phyloP scores from a whole-genome alignment of 2,329 filamentous ascomycete genomes.

The Arthrobotrys sphaeroides region DNA sequence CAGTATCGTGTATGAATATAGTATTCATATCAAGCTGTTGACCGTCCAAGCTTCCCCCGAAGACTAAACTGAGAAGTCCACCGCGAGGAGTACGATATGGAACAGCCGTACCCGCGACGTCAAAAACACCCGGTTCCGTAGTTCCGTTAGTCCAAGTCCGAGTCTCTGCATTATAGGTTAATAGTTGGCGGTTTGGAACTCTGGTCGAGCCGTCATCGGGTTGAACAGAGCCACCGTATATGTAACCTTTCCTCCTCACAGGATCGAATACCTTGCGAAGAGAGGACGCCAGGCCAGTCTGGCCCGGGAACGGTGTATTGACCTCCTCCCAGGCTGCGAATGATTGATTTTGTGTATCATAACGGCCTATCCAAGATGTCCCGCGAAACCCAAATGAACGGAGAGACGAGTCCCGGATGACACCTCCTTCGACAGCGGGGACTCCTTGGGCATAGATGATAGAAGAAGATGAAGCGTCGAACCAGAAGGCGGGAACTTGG shows the following conservation, averaged over 20 bases:
- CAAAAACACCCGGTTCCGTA: conserved; percentile 9
- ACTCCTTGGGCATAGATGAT: conserved; percentile 29
- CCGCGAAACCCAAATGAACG: conserved; percentile 10
- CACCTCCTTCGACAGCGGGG: conserved; percentile 18
- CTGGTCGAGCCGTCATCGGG: not conserved
- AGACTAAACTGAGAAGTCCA: not conserved
- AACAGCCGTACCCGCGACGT: not conserved
- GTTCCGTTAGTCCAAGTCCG: conserved; percentile 15
- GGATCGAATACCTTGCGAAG: conserved; percentile 14
- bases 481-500: conserved; percentile 23
- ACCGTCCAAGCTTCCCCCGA: conserved; percentile 14
- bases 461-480: not conserved
- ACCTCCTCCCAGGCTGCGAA: conserved; percentile 19
- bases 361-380: conserved; percentile 23
- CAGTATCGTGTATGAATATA: conserved; percentile 31
- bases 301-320: conserved; percentile 16
- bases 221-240: conserved; percentile 22
- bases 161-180: conserved; percentile 8
- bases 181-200: not conserved
- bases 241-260: conserved; percentile 17
- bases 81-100: conserved; percentile 7
- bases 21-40: conserved; percentile 12
- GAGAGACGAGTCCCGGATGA: conserved; percentile 8
- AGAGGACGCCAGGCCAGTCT: not conserved
- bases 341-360: not conserved